Base-by-base conservation (phyloP, 306 rosid genomes). In the Ziziphus jujuba region DNA sequence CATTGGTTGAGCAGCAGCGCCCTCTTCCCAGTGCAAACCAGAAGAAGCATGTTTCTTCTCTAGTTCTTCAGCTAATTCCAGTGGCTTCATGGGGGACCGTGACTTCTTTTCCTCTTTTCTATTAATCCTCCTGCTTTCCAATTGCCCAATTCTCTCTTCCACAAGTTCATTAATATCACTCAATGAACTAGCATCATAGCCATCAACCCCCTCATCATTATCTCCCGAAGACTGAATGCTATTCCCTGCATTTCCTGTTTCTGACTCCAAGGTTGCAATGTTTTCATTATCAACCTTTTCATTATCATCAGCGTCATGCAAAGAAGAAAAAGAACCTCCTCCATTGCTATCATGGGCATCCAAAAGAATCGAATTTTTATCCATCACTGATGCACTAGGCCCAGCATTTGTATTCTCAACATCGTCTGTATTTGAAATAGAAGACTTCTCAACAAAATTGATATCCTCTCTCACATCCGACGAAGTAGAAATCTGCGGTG, bases 1-100 rank as follows among this genome's bases (percentile, higher is more conserved):
- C 99, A 90, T 90, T 49, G 99, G 99, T 78, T 88, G 99, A 51
- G 99, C 97, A 56, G 97, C 99, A 38, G 96, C 99, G 48, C 99
- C 99, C 78, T 83, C 99, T 75, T 90, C 97, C 92, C 82, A 88
- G 65, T 93, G 85, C 80, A 90, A 62, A 75, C 90, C 96, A 62
- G 92, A 90, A 10, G 92, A 93, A 83, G 99, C 99, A 52, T 87
- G 88, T 66, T 84, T 93, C 87, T 82, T 90, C 86, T 93, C 99
- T 24, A 84, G 72, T 71, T 90, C 95, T 75, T 90, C 99, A 0
- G 99, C 99, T 22, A 84, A 65, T 54, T 93, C 89, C 16, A 93
- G 95, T 1, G 97, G 90, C 80, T 83, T 90, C 74, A 61, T 72
- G 7, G 59, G 70, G 59, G 79, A 16, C 48, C 62, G 75, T 2